Base-by-base conservation (phyloP, 495 filamentous ascomycete species). In the Cetradonia linearis region DNA sequence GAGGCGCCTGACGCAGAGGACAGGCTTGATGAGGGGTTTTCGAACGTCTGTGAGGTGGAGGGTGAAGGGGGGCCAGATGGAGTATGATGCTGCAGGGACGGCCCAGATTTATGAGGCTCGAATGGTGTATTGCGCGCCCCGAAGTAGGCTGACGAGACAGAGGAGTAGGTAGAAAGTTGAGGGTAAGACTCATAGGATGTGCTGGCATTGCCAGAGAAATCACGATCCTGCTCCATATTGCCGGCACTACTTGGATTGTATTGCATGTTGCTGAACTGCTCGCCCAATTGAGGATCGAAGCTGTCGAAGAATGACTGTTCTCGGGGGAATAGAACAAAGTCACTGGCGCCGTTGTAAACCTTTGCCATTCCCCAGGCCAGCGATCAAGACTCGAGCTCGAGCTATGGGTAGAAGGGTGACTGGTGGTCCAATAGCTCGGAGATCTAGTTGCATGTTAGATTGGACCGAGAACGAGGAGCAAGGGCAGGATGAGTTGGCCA, bases 1-100 rank as follows among this genome's bases (percentile, higher is more conserved):
- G 88, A 91, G 16, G 84, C 81, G 1, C 80, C 85, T 3, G 89
- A 93, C 30, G 86, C 84, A 58, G 85, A 88, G 18, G 87, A 90
- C 52, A 91, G 62, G 70, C 47, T 66, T 74, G 65, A 78, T 77
- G 72, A 74, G 65, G 66, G 78, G 68, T 61, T 76, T 61, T 76
- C 80, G 62, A 68, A 79, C 59, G 34, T 50, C 30, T 69, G 66
- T 36, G 66, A 59, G 23, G 55, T 46, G 10, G 67, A 68, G 20
- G 64, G 59, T 13, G 66, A 67, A n/a, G 66, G 67, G 18, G 67
- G 68, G 25, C 61, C 66, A 14, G 65, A 63, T 20, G 63, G 58
- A 27, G 63, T 65, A 16, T 59, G 49, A 34, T 58, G 56, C 47
- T 46, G 57, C 13, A 60, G 34, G 52, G 37, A 38, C 27, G 31